Conservation (phyloP, 1,284 basidiomycete genomes). For the Quambalaria eucalypti region DNA sequence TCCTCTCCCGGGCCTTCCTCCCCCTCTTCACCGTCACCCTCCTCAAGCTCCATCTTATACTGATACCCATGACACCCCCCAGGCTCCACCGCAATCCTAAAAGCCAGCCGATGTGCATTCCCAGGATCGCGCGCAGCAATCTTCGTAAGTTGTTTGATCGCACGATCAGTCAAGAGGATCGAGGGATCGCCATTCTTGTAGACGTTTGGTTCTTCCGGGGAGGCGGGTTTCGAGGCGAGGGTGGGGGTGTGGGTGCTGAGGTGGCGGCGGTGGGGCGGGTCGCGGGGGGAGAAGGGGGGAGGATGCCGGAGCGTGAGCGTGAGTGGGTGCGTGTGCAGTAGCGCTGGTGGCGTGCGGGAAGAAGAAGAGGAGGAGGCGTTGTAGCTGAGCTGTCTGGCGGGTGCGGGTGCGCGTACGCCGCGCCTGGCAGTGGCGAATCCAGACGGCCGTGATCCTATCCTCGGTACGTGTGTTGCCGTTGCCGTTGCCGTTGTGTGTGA, state of each 20-base stretch:
- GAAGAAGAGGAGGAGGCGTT: no score
- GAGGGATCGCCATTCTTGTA: conserved; percentile 23
- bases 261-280: not conserved
- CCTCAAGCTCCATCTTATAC: conserved; percentile 69
- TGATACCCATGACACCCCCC: conserved; percentile 90
- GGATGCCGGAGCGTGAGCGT: no score
- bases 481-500: no score
- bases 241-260: not conserved
- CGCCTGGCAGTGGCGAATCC: no score
- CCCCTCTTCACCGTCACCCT: conserved; percentile 52
- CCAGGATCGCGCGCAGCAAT: conserved; percentile 54
- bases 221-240: conserved; percentile 14
- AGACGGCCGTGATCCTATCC: no score
- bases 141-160: conserved; percentile 27
- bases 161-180: conserved; percentile 33
- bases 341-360: no score
- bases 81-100: conserved; percentile 62
- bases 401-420: no score
- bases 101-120: conserved; percentile 59
- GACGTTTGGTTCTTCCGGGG: conserved; percentile 36
- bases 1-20: conserved; percentile 39
- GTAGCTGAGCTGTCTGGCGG: no score
- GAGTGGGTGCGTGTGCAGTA: no score
- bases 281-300: not conserved
- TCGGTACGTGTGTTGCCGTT: no score